phyloP scores from a whole-genome alignment of 805 yeast species.

The Metschnikowia arizonensis region DNA sequence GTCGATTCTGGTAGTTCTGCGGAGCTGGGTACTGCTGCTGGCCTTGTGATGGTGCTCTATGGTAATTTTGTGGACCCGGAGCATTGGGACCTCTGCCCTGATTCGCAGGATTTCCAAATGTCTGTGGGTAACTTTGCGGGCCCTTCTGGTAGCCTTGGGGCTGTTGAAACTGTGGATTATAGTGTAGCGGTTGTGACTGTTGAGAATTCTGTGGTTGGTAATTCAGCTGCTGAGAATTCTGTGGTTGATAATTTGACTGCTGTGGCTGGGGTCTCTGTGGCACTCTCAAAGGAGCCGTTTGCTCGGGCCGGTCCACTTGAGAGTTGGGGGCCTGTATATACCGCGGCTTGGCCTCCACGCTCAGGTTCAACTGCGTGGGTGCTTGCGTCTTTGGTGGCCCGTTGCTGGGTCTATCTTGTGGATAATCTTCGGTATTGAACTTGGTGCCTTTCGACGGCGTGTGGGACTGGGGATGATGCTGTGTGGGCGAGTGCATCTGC shows the following conservation, averaged over 20 bases:
- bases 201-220: too few species aligned
- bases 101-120: not conserved
- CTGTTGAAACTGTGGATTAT: not conserved
- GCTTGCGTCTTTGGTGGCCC: constrained; percentile 6
- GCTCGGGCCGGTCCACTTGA: not conserved
- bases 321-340: constrained; percentile 31
- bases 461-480: constrained; percentile 11
- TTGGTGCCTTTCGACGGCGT: constrained; percentile 16
- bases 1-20: constrained; percentile 2
- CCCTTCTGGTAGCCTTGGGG: not conserved
- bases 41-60: not conserved
- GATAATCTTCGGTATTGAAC: constrained; percentile 5
- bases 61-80: not conserved
- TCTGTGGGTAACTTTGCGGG: not conserved
- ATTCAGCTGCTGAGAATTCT: too few species aligned
- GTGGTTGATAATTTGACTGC: not conserved
- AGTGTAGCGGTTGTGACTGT: too few species aligned
- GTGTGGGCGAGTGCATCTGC: constrained; percentile 13
- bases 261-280: not conserved
- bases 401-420: not conserved
- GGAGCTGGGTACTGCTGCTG: not conserved
- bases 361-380: constrained; percentile 5
- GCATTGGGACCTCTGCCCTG: not conserved
- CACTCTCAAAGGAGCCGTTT: not conserved
- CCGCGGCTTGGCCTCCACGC: constrained; percentile 23